phyloP scores from a whole-genome alignment of 768 basidiomycete genomes.

The Kwoniella shandongensis region DNA sequence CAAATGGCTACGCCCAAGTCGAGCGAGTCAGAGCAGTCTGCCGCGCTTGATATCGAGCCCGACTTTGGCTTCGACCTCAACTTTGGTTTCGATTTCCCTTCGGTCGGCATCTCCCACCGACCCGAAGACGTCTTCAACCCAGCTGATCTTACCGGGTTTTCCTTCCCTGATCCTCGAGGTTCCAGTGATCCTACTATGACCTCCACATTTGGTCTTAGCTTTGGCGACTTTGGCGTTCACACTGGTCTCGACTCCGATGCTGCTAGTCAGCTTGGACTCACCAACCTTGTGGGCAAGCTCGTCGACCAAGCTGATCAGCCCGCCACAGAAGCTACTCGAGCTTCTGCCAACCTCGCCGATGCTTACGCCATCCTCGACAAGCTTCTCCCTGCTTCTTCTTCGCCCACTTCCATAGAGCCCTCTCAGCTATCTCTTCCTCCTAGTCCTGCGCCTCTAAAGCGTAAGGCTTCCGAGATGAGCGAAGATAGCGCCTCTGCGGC shows the following conservation, averaged over 20 bases:
- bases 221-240: conserved; percentile 29
- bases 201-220: conserved; percentile 34
- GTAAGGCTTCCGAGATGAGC: conserved; percentile 26
- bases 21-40: conserved; percentile 39
- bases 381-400: conserved; percentile 16
- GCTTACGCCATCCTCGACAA: conserved; percentile 20
- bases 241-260: conserved; percentile 29
- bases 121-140: conserved; percentile 13
- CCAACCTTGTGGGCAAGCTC: conserved; percentile 22
- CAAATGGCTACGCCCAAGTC: conserved; percentile 31
- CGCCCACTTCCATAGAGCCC: conserved; percentile 16
- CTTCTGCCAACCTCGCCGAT: conserved; percentile 10
- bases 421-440: conserved; percentile 12
- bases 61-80: conserved; percentile 30
- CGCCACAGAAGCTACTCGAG: background rate
- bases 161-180: conserved; percentile 15
- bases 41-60: conserved; percentile 29
- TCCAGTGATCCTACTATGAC: conserved; percentile 35
- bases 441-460: conserved; percentile 26
- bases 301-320: background rate
- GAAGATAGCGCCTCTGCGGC: conserved; percentile 11
- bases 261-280: conserved; percentile 28
- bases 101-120: conserved; percentile 25
- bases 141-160: conserved; percentile 3
- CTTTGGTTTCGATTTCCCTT: conserved; percentile 20